Evolutionary conservation across 2,329 filamentous ascomycete species (phyloP).

Genomic region (Calonectria multiphialidica): DNA sequence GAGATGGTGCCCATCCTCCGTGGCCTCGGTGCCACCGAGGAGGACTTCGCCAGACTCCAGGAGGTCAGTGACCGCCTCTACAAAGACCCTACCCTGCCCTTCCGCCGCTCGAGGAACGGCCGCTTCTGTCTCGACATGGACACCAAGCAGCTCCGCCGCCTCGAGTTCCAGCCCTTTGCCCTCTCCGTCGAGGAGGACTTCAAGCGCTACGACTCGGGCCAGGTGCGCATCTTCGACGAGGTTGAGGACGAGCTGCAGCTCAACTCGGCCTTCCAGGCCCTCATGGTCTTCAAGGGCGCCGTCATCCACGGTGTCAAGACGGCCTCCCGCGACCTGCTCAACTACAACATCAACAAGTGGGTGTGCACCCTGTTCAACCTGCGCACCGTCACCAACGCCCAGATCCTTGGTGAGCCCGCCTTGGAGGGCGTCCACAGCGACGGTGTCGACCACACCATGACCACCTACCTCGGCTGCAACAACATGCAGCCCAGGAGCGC

Average conservation of each 20-base stretch:
- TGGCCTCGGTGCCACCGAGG: constrained; percentile 39
- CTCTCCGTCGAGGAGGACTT: constrained; percentile 44
- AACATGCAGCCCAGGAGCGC: constrained; percentile 45
- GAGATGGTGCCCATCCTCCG: constrained; percentile 39
- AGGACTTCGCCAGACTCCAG: constrained; percentile 37
- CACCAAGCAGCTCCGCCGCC: constrained; percentile 37
- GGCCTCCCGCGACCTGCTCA: constrained; percentile 32
- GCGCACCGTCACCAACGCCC: constrained; percentile 38
- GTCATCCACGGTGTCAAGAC: constrained; percentile 38
- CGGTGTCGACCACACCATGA: constrained; percentile 48
- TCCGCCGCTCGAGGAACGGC: constrained; percentile 39
- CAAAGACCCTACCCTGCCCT: constrained; percentile 42
- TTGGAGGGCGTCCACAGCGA: constrained; percentile 48
- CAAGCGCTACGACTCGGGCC: constrained; percentile 44
- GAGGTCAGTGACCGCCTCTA: constrained; percentile 37
- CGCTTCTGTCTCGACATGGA: constrained; percentile 41
- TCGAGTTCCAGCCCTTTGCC: constrained; percentile 43
- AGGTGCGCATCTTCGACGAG: constrained; percentile 42
- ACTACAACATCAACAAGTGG: constrained; percentile 41
- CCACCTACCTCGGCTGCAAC: constrained; percentile 40
- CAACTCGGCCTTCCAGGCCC: constrained; percentile 46
- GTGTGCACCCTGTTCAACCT: constrained; percentile 44
- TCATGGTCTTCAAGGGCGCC: constrained; percentile 45
- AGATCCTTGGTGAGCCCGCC: constrained; percentile 44
- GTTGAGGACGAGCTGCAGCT: constrained; percentile 40